Conservation (phyloP, 2,329 filamentous ascomycete species). For the Aureobasidium sp. region DNA sequence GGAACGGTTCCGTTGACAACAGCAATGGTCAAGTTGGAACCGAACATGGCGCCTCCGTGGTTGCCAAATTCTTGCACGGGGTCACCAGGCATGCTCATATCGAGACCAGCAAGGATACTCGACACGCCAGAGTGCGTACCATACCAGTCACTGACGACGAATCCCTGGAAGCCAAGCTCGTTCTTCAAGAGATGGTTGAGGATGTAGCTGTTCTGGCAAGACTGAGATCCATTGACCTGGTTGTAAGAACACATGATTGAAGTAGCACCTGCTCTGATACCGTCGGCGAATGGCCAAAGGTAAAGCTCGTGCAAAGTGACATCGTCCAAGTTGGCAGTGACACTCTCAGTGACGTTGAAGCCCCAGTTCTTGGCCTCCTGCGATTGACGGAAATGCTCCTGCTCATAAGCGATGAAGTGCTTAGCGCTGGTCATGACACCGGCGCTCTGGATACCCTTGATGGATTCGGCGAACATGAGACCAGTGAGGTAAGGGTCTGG, state of each 20-base stretch:
- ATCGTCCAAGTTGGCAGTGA: conserved; percentile 57
- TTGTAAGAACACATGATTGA: conserved; percentile 56
- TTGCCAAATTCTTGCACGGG: conserved; percentile 17
- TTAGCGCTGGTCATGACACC: conserved; percentile 37
- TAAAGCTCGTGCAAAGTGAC: conserved; percentile 44
- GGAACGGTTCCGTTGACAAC: conserved; percentile 24
- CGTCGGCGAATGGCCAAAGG: conserved; percentile 58
- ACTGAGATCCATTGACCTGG: conserved; percentile 71
- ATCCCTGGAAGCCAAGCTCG: conserved; percentile 62
- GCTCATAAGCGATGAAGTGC: conserved; percentile 55
- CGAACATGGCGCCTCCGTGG: conserved; percentile 20
- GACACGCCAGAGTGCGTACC: conserved; percentile 56
- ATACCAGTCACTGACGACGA: conserved; percentile 58
- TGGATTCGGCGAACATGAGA: conserved; percentile 32
- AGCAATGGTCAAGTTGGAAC: conserved; percentile 22
- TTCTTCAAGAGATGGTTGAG: conserved; percentile 61
- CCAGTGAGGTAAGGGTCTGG: conserved; percentile 39
- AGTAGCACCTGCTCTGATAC: conserved; percentile 48
- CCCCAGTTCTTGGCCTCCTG: conserved; percentile 26
- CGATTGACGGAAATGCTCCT: conserved; percentile 41
- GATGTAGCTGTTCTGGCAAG: conserved; percentile 50
- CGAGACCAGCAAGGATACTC: conserved; percentile 52
- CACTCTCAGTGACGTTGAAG: conserved; percentile 42
- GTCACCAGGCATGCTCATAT: conserved; percentile 58
- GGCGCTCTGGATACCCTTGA: conserved; percentile 33